Conservation (phyloP, 257 asterid species). For the Gentiana macrophylla region DNA sequence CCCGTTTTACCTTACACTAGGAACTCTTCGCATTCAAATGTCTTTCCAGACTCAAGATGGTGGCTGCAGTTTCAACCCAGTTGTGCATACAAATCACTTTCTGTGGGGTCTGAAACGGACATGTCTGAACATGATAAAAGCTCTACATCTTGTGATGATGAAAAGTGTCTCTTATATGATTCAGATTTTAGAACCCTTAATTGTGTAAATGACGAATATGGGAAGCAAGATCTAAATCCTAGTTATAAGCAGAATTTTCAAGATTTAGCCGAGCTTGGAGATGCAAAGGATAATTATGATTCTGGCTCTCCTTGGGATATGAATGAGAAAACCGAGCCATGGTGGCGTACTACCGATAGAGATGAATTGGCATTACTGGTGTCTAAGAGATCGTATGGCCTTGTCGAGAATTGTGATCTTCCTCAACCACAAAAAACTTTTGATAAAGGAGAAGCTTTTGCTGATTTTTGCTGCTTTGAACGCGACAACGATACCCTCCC, state of each 20-base stretch:
- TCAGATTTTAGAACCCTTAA: conserved; percentile 16
- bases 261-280: conserved; percentile 16
- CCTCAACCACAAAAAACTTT: conserved; percentile 49
- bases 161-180: conserved; percentile 15
- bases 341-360: conserved; percentile 84
- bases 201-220: conserved; percentile 16
- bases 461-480: conserved; percentile 6
- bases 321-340: conserved; percentile 39
- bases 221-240: conserved; percentile 13
- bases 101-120: conserved; percentile 22
- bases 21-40: conserved; percentile 36
- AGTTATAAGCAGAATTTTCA: conserved; percentile 7
- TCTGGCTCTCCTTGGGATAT: conserved; percentile 39
- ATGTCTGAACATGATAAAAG: conserved; percentile 13
- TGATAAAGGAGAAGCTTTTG: conserved; percentile 26
- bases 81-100: conserved; percentile 25
- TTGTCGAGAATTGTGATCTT: conserved; percentile 81
- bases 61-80: conserved; percentile 63
- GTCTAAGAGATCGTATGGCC: conserved; percentile 43
- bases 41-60: conserved; percentile 72
- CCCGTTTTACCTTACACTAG: conserved; percentile 26
- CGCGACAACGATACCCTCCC: conserved; percentile 8
- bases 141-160: conserved; percentile 19
- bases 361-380: conserved; percentile 72
- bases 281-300: conserved; percentile 18